Base-by-base conservation (phyloP, 352 stramenopile genomes). In the Globisporangium barbulae region DNA sequence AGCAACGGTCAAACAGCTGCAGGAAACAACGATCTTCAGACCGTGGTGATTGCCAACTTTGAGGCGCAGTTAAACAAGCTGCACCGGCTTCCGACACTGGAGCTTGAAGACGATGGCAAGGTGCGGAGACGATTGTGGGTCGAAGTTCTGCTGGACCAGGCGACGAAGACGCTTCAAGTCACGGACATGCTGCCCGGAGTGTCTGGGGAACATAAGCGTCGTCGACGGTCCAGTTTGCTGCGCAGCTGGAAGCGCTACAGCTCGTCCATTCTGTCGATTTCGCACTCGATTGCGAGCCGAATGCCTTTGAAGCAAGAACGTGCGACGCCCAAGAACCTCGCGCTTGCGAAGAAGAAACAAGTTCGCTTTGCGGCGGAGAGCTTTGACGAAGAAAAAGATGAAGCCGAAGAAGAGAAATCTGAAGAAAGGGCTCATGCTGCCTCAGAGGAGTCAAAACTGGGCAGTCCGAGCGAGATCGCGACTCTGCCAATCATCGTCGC, bases 221-320 rank as follows among this genome's bases (percentile, higher is more conserved):
- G 85, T 4, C 78, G 84, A 3, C 70, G 85, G 6, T 76, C 86
- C 22, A 91, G 77, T 52, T 66, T 94, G 47, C 59, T 94, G 52
- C 77, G 82, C 8, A 91, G 79, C 56, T 94, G 86, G 86, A 92
- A 92, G 59, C 71, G 74, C 17, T 93, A 89, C 65, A 91, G 90
- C 52, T 76, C 76, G 2, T 83, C 76, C 0, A 89, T 93, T 30
- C 63, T 85, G 15, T 87, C 75, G 61, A 79, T 90, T 67, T 89
- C 84, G 0, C 72, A 81, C 35, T 64, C 79, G n/a, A 59, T 88
- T 9, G 67, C 76, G 25, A 64, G 37, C 25, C 59, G 37, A 33
- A 66, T 37, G 35, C 58, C 47, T 13, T 2, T 52, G 42, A 59
- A 9, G 12, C 31, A 35, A 12, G 50, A 45, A 25, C 58, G 19